Evolutionary conservation across 495 filamentous ascomycete genomes (phyloP), one percentile per base, ranked within the genome.

Genomic region (Aspergillus hancockii): DNA sequence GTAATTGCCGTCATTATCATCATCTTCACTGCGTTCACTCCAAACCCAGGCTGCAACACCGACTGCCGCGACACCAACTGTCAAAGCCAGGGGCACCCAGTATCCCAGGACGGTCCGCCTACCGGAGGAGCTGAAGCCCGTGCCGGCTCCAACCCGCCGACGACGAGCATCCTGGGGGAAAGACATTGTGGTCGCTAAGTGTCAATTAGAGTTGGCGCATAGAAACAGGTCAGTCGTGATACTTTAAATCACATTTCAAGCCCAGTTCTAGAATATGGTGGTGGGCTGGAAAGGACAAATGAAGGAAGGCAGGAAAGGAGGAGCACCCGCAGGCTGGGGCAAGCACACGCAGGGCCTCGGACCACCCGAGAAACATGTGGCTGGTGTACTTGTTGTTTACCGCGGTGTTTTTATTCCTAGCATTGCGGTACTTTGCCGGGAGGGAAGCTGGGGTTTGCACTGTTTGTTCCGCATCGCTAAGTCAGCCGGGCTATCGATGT

Each of bases 41-140:
- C 91, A 96, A 30, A 93, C 84, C 93, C 93, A 97, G 22, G 92
- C 91, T 25, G 86, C 92, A 52, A 94, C 76, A 30, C 91, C 90
- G 53, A 89, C 82, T 22, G 92, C 90, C 36, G 92, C 92, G 62
- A 93, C 82, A 51, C 91, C 91, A 36, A 93, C 85, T 41, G 92
- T 96, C 59, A 96, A 68, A 52, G 86, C 87, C 46, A 96, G 76
- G 55, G 92, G 92, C 54, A 93, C 81, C 90, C 91, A 96, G 75
- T 93, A 91, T 66, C 88, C 85, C 68, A 90, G 78, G 52, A 88
- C 83, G 54, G 85, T 84, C 65, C 90, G 87, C 65, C 85, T 80
- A 36, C 79, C 75, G n/a, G 75, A 70, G 62, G 82, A 76, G 73
- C 77, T 76, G 74, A 79, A 81, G 46, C 78, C 75, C 56, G 69